phyloP scores from a whole-genome alignment of 768 basidiomycete species.

The Suillus variegatus region DNA sequence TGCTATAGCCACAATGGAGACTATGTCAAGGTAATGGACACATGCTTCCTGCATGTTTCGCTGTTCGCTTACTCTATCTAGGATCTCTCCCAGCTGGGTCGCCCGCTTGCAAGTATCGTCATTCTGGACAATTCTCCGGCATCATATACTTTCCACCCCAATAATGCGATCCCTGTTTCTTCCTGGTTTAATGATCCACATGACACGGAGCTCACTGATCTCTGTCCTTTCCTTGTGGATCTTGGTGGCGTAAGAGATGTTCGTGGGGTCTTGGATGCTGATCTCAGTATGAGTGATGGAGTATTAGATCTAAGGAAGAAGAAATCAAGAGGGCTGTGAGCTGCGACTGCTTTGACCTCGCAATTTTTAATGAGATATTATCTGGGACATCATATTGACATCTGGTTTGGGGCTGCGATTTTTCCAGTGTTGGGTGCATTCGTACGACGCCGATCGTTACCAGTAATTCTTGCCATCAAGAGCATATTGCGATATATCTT shows the following conservation, averaged over 20 bases:
- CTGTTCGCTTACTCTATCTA: slow-evolving; percentile 23
- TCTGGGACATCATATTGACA: background rate
- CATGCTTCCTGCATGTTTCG: slow-evolving; percentile 9
- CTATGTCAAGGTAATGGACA: slow-evolving; percentile 81
- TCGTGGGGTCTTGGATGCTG: slow-evolving; percentile 53
- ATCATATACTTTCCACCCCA: slow-evolving; percentile 81
- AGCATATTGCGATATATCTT: slow-evolving; percentile 7
- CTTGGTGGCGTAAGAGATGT: slow-evolving; percentile 64
- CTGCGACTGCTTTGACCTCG: background rate
- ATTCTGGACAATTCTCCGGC: slow-evolving; percentile 82
- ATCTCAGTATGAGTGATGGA: background rate
- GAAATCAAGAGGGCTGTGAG: background rate
- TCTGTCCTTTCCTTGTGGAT: slow-evolving; percentile 72
- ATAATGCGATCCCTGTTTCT: slow-evolving; percentile 76
- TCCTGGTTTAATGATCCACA: slow-evolving; percentile 79
- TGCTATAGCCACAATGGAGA: slow-evolving; percentile 96
- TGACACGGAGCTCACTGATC: slow-evolving; percentile 71
- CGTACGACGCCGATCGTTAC: background rate
- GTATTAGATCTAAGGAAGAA: background rate
- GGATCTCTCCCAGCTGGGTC: slow-evolving; percentile 76
- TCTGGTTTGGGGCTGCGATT: background rate
- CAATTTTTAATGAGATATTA: background rate
- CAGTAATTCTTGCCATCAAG: slow-evolving; percentile 3
- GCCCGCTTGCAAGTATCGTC: slow-evolving; percentile 65
- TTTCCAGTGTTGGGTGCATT: background rate